Evolutionary conservation across 2,329 filamentous ascomycete species (phyloP).

Genomic region (Thelonectria olida): DNA sequence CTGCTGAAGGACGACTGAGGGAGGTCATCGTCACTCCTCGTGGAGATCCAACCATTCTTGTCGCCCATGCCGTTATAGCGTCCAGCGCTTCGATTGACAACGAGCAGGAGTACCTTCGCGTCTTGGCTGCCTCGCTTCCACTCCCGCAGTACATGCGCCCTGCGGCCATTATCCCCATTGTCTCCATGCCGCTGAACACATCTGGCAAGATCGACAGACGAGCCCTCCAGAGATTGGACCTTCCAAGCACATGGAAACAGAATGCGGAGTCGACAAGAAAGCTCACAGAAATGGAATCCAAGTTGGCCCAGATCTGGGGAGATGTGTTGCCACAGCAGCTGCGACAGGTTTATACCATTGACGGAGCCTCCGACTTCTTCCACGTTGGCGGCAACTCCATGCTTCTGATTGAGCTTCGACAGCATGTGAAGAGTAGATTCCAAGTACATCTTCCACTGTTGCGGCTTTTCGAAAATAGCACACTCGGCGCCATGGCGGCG

Average conservation of each 20-base stretch:
- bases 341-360: constrained; percentile 25
- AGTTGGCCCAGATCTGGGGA: constrained; percentile 24
- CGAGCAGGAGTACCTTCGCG: not conserved
- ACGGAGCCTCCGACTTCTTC: constrained; percentile 10
- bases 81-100: not conserved
- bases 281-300: constrained; percentile 8
- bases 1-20: constrained; percentile 2
- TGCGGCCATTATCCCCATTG: constrained; percentile 36
- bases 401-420: constrained; percentile 1
- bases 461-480: not conserved
- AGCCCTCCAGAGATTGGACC: constrained; percentile 30
- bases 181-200: constrained; percentile 40
- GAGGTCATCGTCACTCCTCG: constrained; percentile 14
- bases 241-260: constrained; percentile 22
- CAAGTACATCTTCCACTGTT: not conserved
- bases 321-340: constrained; percentile 28
- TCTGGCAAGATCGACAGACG: constrained; percentile 44
- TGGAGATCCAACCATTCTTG: constrained; percentile 31
- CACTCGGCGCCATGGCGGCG: not conserved
- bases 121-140: constrained; percentile 19
- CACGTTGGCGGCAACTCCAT: constrained; percentile 1
- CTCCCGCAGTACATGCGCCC: constrained; percentile 50
- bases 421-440: not conserved
- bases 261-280: not conserved
- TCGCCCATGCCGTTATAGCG: constrained; percentile 42